Evolutionary conservation across 345 rosid genomes (phyloP).

Genomic region (Turnera subulata): DNA sequence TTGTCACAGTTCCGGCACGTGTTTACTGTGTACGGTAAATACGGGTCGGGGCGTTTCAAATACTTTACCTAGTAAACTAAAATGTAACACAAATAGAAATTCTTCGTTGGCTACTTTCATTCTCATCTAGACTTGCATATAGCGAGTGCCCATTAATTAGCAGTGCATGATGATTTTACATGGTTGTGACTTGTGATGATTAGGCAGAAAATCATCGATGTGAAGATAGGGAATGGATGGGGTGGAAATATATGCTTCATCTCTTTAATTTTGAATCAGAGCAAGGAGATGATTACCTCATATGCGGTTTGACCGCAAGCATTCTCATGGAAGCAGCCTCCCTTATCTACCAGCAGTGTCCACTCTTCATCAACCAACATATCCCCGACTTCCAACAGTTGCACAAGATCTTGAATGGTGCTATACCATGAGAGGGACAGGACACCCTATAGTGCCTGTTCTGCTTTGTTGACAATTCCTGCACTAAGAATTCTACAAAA

Average conservation of each 20-base stretch:
- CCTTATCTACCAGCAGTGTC: constrained; percentile 19
- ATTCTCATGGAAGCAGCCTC: constrained; percentile 36
- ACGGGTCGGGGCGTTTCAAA: too few relatives aligned
- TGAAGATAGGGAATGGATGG: constrained; percentile 35
- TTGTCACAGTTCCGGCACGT: too few relatives aligned
- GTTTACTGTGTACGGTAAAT: too few relatives aligned
- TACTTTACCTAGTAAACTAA: too few relatives aligned
- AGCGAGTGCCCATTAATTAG: too few relatives aligned
- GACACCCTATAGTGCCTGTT: not conserved
- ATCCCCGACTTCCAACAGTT: constrained; percentile 32
- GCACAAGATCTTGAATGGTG: constrained; percentile 11
- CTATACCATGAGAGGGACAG: not conserved
- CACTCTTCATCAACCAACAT: constrained; percentile 1
- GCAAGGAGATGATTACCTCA: constrained; percentile 17
- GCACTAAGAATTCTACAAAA: too few relatives aligned
- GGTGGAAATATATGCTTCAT: constrained; percentile 27
- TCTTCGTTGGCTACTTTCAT: too few relatives aligned
- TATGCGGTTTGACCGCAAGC: constrained; percentile 35
- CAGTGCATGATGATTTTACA: too few relatives aligned
- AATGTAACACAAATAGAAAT: too few relatives aligned
- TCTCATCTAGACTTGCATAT: too few relatives aligned
- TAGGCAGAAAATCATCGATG: constrained; percentile 35
- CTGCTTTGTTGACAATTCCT: not conserved
- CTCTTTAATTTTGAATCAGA: constrained; percentile 19
- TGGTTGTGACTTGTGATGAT: too few relatives aligned